Evolutionary conservation across 2,329 filamentous ascomycete genomes (phyloP), one percentile per base, ranked within the genome.

Genomic region (Setomelanomma holmii): DNA sequence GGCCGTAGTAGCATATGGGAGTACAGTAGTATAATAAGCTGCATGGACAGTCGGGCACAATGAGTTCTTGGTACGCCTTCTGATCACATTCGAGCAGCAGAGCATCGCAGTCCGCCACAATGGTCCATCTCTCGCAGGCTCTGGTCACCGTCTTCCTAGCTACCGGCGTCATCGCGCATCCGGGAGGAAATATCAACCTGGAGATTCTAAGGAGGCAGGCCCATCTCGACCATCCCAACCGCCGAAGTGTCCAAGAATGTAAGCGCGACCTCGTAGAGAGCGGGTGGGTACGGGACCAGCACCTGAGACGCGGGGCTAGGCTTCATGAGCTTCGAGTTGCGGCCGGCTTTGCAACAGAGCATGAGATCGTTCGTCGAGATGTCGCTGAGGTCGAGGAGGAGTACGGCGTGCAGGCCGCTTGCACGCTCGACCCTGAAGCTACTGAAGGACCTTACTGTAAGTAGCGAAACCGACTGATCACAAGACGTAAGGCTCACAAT

Each of bases 121-220:
- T 72, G 67, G 68, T 72, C 53, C 63, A 67, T 14, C 41, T 71
- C 23, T 52, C 63, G 4, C 64, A 68, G 23, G 58, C 63, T 50
- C 34, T 71, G 35, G 39, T 58, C 21, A 56, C 63, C 41, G 51
- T 55, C 10, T 59, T 72, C 55, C 44, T 69, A 48, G 62, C 69
- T 33, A 61, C 58, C n/a, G 55, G 60, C 11, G 64, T 57, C 19
- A 38, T 68, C 40, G 75, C 76, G 19, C 77, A 78, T 49, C 76
- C 76, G 0, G 75, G 75, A 10, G 74, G 75, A 41, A 75, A 78
- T 49, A 60, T 49, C 42, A 68, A 72, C 57, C 66, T 53, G 48
- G 67, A 72, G 11, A 65, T 72, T 12, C 35, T 66, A 21, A 63
- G 67, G 27, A 56, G 68, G 20, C 62, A 68, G 44, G 65, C 67